Evolutionary conservation across 2,329 filamentous ascomycete species (phyloP).

Genomic region (Dactylellina drechsleri): DNA sequence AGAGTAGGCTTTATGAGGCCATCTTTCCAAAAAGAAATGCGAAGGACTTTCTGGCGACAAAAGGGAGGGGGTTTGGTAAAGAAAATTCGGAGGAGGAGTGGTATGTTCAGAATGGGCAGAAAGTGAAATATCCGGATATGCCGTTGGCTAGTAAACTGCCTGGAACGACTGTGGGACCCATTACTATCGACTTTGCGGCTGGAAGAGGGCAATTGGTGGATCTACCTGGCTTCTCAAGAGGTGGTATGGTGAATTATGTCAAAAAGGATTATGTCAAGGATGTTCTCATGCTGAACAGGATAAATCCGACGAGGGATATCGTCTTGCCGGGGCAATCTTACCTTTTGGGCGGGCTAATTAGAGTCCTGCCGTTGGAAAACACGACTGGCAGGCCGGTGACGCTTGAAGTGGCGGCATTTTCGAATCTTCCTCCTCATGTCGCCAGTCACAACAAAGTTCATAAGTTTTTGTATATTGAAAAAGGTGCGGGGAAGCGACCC

Average conservation of each 20-base stretch:
- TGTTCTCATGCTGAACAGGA: constrained; percentile 80
- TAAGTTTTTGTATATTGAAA: constrained; percentile 4
- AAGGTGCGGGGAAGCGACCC: neutral
- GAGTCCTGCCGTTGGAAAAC: constrained; percentile 79
- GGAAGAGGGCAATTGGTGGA: constrained; percentile 87
- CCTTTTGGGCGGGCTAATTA: constrained; percentile 83
- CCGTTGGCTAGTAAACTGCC: constrained; percentile 86
- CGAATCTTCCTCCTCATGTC: constrained; percentile 78
- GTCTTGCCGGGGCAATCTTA: constrained; percentile 82
- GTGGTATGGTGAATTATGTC: constrained; percentile 55
- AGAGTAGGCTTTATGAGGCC: constrained; percentile 87
- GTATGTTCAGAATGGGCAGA: constrained; percentile 67
- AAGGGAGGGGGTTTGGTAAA: constrained; percentile 19
- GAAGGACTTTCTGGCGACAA: constrained; percentile 56
- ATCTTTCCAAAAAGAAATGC: constrained; percentile 82
- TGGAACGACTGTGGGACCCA: constrained; percentile 93
- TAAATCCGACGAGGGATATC: constrained; percentile 76
- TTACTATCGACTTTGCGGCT: constrained; percentile 84
- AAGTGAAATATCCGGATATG: constrained; percentile 81
- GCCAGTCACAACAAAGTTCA: constrained; percentile 81
- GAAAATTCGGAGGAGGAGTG: constrained; percentile 44
- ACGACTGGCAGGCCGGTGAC: constrained; percentile 11
- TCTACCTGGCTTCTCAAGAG: constrained; percentile 70
- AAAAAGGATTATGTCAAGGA: constrained; percentile 40
- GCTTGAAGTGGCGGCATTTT: constrained; percentile 68